Conservation (phyloP, 83 land plant species). For the Diphasiastrum complanatum region DNA sequence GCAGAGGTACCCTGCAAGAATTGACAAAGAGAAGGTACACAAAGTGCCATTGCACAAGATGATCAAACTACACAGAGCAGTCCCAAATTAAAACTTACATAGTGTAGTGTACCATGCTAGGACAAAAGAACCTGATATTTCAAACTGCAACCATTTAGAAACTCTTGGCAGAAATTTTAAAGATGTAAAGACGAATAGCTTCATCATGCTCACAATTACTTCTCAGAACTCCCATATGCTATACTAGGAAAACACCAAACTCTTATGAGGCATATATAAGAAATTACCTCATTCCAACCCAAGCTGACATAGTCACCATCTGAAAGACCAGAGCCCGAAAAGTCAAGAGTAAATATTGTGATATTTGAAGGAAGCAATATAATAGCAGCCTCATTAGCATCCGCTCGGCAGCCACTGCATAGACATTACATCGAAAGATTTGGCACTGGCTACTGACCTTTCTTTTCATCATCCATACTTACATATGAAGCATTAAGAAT, state of each 20-base stretch:
- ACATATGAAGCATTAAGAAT: neutral
- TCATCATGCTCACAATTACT: too few species aligned
- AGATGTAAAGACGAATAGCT: too few species aligned
- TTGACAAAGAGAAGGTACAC: too few species aligned
- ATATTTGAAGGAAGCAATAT: constrained; percentile 85
- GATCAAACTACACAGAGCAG: too few species aligned
- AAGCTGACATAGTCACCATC: constrained; percentile 90
- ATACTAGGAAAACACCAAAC: constrained; percentile 1
- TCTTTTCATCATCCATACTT: neutral
- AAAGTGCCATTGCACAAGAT: too few species aligned
- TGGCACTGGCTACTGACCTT: neutral
- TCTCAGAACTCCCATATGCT: neutral
- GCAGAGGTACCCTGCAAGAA: too few species aligned
- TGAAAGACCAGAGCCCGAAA: constrained; percentile 96
- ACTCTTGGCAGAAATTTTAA: too few species aligned
- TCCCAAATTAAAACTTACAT: too few species aligned
- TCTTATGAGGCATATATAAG: too few species aligned
- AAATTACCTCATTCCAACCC: constrained; percentile 92
- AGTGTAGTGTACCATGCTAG: too few species aligned
- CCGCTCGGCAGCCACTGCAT: constrained; percentile 94
- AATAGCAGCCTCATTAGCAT: constrained; percentile 97
- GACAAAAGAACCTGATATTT: too few species aligned
- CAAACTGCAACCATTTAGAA: too few species aligned
- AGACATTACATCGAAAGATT: neutral
- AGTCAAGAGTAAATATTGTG: constrained; percentile 89